Percentiles rank a stretch among this genome's conserved stretches.
Evolutionary conservation across 768 basidiomycete genomes (phyloP).

Genomic region (Leucocoprinus sp.): DNA sequence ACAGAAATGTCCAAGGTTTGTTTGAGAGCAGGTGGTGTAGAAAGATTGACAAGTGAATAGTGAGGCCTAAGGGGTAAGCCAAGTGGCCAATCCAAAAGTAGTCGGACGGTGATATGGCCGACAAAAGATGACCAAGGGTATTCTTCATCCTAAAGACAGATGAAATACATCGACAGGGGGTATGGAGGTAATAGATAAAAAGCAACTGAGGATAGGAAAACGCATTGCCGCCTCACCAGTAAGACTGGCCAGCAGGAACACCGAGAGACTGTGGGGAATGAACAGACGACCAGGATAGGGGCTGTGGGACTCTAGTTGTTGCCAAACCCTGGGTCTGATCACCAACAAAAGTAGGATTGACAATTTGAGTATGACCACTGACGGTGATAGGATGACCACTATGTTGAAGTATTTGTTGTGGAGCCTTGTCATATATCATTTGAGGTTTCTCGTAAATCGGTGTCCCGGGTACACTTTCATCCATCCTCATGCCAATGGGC

Average conservation of each 20-base stretch:
- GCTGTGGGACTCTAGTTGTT: neutral
- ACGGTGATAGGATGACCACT: neutral
- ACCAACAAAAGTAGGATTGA: neutral
- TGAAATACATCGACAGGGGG: too few relatives aligned
- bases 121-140: neutral
- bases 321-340: conserved; percentile 1
- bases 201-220: neutral
- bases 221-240: conserved; percentile 2
- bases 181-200: neutral
- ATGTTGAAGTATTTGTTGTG: conserved; percentile 8
- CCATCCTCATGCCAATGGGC: conserved; percentile 4
- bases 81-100: conserved; percentile 9
- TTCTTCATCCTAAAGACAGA: too few relatives aligned
- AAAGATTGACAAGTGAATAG: conserved; percentile 1
- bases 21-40: too few relatives aligned
- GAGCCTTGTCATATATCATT: conserved; percentile 5
- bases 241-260: conserved; percentile 4
- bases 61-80: neutral
- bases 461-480: conserved; percentile 7
- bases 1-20: conserved; percentile 3
- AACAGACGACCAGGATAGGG: conserved; percentile 6
- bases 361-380: neutral
- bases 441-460: conserved; percentile 8
- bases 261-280: conserved; percentile 5
- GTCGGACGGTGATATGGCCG: neutral